Conservation (phyloP, 192 early-diverging fungal species). For the Backusella mclennaniae region DNA sequence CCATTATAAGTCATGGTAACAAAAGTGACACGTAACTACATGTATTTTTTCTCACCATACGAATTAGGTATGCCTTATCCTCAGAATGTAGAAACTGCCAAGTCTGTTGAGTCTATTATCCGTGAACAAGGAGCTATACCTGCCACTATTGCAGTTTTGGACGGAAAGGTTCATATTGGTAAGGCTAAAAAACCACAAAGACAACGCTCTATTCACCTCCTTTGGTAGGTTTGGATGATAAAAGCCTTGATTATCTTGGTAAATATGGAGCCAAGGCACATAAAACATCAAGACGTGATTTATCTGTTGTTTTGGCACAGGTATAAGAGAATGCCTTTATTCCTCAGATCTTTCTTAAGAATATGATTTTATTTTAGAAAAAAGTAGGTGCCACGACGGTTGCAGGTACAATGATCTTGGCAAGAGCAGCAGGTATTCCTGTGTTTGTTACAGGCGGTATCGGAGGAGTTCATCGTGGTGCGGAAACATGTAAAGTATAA, state of each 20-base stretch:
- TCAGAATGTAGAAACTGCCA: slow-evolving; percentile 84
- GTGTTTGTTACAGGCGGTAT: slow-evolving; percentile 98
- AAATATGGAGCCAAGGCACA: slow-evolving; percentile 55
- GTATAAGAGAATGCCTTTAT: slow-evolving; percentile 21
- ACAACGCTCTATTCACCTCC: too few species aligned
- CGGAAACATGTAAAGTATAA: slow-evolving; percentile 49
- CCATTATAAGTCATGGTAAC: slow-evolving; percentile 90
- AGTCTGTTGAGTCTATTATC: slow-evolving; percentile 76
- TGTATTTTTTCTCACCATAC: too few species aligned
- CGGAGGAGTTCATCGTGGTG: slow-evolving; percentile 92
- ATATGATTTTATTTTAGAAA: slow-evolving; percentile 28
- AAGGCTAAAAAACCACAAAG: background rate
- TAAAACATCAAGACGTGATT: slow-evolving; percentile 86
- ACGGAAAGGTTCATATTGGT: slow-evolving; percentile 83
- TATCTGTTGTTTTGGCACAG: slow-evolving; percentile 73
- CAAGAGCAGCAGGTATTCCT: slow-evolving; percentile 79
- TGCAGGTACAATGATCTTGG: slow-evolving; percentile 86
- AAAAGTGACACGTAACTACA: too few species aligned
- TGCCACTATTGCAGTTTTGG: slow-evolving; percentile 88
- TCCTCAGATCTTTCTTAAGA: background rate
- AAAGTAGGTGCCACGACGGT: slow-evolving; percentile 90
- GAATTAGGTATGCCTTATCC: slow-evolving; percentile 86
- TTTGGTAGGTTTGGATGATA: slow-evolving; percentile 51
- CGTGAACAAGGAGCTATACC: slow-evolving; percentile 70
- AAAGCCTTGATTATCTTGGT: slow-evolving; percentile 64